phyloP scores from a whole-genome alignment of 1,284 basidiomycete species.

The Apiotrichum porosum region DNA sequence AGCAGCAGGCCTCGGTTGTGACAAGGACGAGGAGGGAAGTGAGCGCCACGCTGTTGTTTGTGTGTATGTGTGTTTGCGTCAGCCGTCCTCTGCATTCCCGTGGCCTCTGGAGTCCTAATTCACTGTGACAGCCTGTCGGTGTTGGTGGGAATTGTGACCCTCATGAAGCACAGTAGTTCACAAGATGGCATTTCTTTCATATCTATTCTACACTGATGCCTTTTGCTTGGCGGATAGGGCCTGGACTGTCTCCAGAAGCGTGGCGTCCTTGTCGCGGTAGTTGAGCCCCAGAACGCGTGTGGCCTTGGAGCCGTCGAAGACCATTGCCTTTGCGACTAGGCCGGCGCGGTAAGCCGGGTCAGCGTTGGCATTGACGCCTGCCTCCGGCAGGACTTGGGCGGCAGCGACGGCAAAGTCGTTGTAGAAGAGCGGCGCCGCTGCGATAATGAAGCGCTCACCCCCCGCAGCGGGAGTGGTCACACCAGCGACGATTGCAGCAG shows the following conservation, averaged over 20 bases:
- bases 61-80: too few species aligned
- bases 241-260: conserved; percentile 22
- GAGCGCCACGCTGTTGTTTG: too few species aligned
- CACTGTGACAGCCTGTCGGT: too few species aligned
- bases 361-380: not conserved
- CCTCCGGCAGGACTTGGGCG: not conserved
- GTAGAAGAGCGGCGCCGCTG: conserved; percentile 38
- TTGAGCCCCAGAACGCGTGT: conserved; percentile 31
- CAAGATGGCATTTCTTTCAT: not conserved
- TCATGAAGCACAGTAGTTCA: too few species aligned
- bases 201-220: not conserved
- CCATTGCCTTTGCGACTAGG: conserved; percentile 1
- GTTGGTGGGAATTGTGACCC: too few species aligned
- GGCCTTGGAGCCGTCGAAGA: conserved; percentile 34
- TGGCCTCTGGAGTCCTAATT: too few species aligned
- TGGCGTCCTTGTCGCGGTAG: conserved; percentile 19
- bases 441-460: conserved; percentile 58
- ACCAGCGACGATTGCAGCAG: not conserved
- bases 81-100: too few species aligned
- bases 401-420: conserved; percentile 29
- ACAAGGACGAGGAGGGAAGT: too few species aligned
- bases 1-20: too few species aligned
- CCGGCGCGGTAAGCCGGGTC: conserved; percentile 4
- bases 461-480: conserved; percentile 47
- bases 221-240: not conserved